Conservation (phyloP, 768 basidiomycete species). For the Chalciporus piperatus region DNA sequence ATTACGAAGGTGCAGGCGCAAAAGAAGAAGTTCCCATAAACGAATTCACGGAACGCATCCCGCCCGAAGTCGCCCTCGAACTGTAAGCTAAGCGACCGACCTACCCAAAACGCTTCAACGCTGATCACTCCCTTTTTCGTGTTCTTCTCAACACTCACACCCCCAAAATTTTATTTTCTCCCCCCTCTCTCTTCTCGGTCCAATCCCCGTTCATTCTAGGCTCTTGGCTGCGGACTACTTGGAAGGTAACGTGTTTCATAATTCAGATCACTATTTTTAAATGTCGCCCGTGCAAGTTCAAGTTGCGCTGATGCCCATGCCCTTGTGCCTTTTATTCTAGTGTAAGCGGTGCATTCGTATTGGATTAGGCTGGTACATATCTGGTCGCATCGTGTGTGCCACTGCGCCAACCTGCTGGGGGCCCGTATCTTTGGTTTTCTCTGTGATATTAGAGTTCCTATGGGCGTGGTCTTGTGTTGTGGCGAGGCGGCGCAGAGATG, state of each 20-base stretch:
- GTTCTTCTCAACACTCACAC: slow-evolving; percentile 5
- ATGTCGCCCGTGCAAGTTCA: background rate
- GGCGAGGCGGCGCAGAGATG: slow-evolving; percentile 12
- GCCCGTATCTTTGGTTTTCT: background rate
- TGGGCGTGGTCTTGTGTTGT: background rate
- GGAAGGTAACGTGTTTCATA: slow-evolving; percentile 44
- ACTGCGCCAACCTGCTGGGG: slow-evolving; percentile 6
- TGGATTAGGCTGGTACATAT: too few relatives aligned
- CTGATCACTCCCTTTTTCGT: slow-evolving; percentile 13
- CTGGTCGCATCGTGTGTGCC: background rate
- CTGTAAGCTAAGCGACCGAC: slow-evolving; percentile 54
- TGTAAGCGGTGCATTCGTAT: slow-evolving; percentile 3
- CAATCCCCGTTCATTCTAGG: slow-evolving; percentile 30
- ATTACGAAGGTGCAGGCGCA: slow-evolving; percentile 65
- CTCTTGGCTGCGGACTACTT: slow-evolving; percentile 65
- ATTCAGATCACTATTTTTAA: slow-evolving; percentile 1
- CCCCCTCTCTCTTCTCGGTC: slow-evolving; percentile 1
- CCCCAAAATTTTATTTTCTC: background rate
- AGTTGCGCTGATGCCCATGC: slow-evolving; percentile 11
- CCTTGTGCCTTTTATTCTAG: slow-evolving; percentile 11
- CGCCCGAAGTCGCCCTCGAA: slow-evolving; percentile 85
- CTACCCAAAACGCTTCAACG: background rate
- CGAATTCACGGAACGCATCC: slow-evolving; percentile 80
- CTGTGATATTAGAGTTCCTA: slow-evolving; percentile 3
- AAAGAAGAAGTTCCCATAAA: slow-evolving; percentile 76